These are phyloP conservation scores for Exobasidium cylindrosporum DNA, from an alignment of 1,284 basidiomycete genomes.

Conservation along the genomic window DNA sequence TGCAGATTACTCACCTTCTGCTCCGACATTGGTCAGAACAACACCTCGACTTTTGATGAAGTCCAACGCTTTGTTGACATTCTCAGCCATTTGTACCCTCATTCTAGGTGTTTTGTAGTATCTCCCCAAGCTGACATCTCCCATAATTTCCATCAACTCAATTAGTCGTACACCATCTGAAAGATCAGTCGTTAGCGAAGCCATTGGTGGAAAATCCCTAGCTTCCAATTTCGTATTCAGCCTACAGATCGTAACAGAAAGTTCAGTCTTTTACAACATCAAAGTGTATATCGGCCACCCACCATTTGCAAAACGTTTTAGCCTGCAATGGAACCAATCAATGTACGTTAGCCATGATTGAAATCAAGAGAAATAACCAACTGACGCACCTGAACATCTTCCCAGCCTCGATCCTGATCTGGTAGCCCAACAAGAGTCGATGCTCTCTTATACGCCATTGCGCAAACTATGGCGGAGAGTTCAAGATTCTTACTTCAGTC, in stretches of 20 bases:
- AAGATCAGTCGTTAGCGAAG: slow-evolving; percentile 81
- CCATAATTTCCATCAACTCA: slow-evolving; percentile 61
- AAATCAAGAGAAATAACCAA: too few species aligned
- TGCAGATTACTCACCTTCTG: slow-evolving; percentile 66
- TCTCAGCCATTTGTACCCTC: slow-evolving; percentile 95
- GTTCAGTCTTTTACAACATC: neutral
- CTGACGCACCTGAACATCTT: slow-evolving; percentile 34
- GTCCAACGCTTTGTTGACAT: slow-evolving; percentile 91
- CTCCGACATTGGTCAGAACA: slow-evolving; percentile 93
- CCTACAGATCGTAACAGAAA: slow-evolving; percentile 60
- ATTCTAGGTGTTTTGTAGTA: slow-evolving; percentile 87
- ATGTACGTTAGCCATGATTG: too few species aligned
- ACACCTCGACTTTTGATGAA: slow-evolving; percentile 93
- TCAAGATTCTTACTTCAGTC: too few species aligned
- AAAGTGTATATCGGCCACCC: slow-evolving; percentile 12
- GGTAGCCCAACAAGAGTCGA: slow-evolving; percentile 40
- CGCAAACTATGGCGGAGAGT: neutral
- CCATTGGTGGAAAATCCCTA: slow-evolving; percentile 82
- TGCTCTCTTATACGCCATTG: slow-evolving; percentile 33
- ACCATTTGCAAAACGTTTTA: slow-evolving; percentile 52
- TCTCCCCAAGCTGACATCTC: slow-evolving; percentile 78
- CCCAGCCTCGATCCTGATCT: slow-evolving; percentile 49
- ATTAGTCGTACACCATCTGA: slow-evolving; percentile 92
- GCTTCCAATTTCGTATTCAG: slow-evolving; percentile 90
- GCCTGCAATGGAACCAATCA: slow-evolving; percentile 12